Base-by-base conservation (phyloP, 2,329 filamentous ascomycete species). In the Colletotrichum gigasporum region DNA sequence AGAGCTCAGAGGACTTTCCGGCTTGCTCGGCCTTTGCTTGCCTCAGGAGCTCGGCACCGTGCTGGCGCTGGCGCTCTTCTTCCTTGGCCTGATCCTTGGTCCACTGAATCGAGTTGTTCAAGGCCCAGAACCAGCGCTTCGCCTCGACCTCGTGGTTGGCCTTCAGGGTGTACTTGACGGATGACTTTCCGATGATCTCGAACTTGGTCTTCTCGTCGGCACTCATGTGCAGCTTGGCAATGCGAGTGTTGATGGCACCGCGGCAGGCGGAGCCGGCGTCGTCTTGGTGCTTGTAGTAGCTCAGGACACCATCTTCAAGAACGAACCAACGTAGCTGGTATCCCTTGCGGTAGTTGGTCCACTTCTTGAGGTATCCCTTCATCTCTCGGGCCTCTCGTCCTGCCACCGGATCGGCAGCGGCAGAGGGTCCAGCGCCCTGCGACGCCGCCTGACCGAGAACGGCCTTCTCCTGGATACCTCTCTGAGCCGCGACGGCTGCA, bases 201-300 rank as follows among this genome's bases (percentile, higher is more conserved):
- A 99, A 98, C 64, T 95, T 94, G 45, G 94, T 95, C 82, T 98
- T 99, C 75, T 99, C 96, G 70, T 97, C 94, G 0, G 95, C 87
- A 73, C 96, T 96, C 94, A 99, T 98, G 78, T 95, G 91, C 28
- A 99, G 85, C 73, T 90, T 91, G 22, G 96, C 96, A 70, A 99
- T 99, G 66, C 91, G 91, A 94, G 99, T 99, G 76, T 98, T 98
- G 80, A 99, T 99, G 54, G 96, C 96, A 63, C 96, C 96, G 67
- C 96, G 93, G 76, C 96, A 99, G 59, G 96, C 96, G 54, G 94
- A 97, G 22, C 94, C 96, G 30, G 94, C 93, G 75, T 99, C 96
- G 74, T 99, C 96, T 79, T 99, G 96, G 76, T 98, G 93, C 80
- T 99, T 99, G 82, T 98, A 99, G 80, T 99, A 99, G 78, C 96